These are phyloP conservation scores for Starmerella sp. DNA, from an alignment of 805 yeast species.

Conservation along the genomic window DNA sequence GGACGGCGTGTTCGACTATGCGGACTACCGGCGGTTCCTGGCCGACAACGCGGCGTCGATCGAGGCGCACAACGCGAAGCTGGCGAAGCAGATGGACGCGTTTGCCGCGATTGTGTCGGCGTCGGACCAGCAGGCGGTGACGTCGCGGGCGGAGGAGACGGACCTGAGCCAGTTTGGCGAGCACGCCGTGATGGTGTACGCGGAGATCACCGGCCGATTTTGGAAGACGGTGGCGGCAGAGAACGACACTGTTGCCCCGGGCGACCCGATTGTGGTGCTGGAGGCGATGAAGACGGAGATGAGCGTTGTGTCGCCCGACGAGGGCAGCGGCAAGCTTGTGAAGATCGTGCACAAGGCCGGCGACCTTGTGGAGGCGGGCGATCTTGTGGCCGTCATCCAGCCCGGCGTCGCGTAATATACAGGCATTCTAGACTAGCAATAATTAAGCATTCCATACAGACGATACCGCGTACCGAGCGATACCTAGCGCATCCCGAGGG, in stretches of 20 bases:
- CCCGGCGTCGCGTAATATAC: conserved; percentile 19
- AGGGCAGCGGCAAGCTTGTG: conserved; percentile 26
- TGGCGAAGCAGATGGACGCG: conserved; percentile 62
- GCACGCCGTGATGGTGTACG: conserved; percentile 71
- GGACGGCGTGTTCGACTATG: conserved; percentile 73
- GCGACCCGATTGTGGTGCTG: conserved; percentile 75
- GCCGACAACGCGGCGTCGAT: conserved; percentile 63
- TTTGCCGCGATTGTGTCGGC: conserved; percentile 66
- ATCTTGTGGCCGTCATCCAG: conserved; percentile 73
- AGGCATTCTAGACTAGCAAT: no score
- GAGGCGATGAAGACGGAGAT: conserved; percentile 99
- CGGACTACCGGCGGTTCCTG: conserved; percentile 67
- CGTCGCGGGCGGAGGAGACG: conserved; percentile 17
- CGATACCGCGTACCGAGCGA: background rate
- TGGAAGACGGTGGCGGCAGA: conserved; percentile 82
- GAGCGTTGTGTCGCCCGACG: conserved; percentile 59
- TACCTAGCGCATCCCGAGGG: no score
- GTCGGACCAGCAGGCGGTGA: conserved; percentile 29
- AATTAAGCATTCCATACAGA: background rate
- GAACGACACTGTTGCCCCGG: conserved; percentile 62
- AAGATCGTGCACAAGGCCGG: conserved; percentile 61
- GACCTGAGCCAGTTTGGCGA: conserved; percentile 56
- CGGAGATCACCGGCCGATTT: conserved; percentile 90
- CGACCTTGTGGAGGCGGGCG: conserved; percentile 96
- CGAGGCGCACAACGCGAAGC: conserved; percentile 40